Evolutionary conservation across 2,329 filamentous ascomycete genomes (phyloP).

Genomic region (Aspergillus pseudoviridinutans): DNA sequence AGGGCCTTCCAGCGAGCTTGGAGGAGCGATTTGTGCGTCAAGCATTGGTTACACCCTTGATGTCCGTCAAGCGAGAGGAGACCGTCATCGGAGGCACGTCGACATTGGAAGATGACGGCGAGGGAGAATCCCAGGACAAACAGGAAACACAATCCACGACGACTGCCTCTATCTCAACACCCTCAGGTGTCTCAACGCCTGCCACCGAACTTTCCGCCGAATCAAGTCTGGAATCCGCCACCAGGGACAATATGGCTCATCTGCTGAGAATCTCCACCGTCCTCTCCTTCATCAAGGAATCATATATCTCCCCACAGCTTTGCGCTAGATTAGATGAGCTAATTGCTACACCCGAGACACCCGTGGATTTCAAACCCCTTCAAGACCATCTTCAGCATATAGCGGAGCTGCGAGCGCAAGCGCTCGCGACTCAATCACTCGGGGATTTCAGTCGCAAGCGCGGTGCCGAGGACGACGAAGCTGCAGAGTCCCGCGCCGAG

Average conservation of each 20-base stretch:
- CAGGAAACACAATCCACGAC: conserved; percentile 31
- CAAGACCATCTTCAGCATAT: conserved; percentile 66
- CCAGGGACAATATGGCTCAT: conserved; percentile 36
- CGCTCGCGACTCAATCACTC: conserved; percentile 61
- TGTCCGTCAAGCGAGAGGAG: conserved; percentile 61
- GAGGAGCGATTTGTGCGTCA: conserved; percentile 80
- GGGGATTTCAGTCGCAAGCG: conserved; percentile 44
- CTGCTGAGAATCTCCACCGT: conserved; percentile 49
- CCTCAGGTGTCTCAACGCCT: conserved; percentile 38
- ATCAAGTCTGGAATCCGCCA: conserved; percentile 17
- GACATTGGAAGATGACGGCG: conserved; percentile 23
- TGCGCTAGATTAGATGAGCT: conserved; percentile 35
- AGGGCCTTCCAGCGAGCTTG: conserved; percentile 70
- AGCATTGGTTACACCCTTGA: conserved; percentile 70
- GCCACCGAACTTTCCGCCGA: conserved; percentile 26
- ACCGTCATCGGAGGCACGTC: conserved; percentile 23
- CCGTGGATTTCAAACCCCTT: conserved; percentile 66
- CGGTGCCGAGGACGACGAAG: conserved; percentile 40
- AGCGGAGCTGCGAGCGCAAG: conserved; percentile 65
- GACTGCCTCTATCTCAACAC: conserved; percentile 31
- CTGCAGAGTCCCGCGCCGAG: conserved; percentile 55
- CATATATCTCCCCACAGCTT: conserved; percentile 43
- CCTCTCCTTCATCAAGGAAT: conserved; percentile 48
- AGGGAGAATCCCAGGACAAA: conserved; percentile 21
- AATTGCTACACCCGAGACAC: conserved; percentile 36